A percentile compares a stretch with the other conserved stretches of the same genome.
phyloP scores from a whole-genome alignment of 805 yeast genomes.

The Metschnikowia continentalis region DNA sequence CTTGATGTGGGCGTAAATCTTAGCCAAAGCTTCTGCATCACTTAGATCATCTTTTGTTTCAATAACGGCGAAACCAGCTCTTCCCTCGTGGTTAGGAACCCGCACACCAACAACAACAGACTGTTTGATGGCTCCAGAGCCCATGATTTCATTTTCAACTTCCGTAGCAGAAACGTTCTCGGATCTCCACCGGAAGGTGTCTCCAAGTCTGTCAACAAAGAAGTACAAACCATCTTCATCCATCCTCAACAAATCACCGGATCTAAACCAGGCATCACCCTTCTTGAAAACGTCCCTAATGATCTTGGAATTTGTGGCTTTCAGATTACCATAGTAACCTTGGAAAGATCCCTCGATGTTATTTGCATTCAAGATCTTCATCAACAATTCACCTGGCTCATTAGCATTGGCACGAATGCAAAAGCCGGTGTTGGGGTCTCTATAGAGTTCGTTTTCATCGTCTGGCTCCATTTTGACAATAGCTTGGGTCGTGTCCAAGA shows the following conservation, averaged over 20 bases:
- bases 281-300: constrained; percentile 66
- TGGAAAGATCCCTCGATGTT: constrained; percentile 76
- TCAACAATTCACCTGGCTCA: constrained; percentile 85
- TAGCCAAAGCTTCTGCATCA: constrained; percentile 21
- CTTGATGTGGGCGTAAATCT: constrained; percentile 25
- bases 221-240: constrained; percentile 69
- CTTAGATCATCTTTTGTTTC: constrained; percentile 43
- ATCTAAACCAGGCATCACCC: constrained; percentile 90
- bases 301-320: constrained; percentile 76
- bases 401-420: constrained; percentile 50
- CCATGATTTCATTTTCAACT: constrained; percentile 73
- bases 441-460: constrained; percentile 66
- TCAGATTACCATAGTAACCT: constrained; percentile 79
- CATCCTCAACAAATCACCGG: constrained; percentile 75
- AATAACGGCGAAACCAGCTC: constrained; percentile 87
- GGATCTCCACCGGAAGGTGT: constrained; percentile 94
- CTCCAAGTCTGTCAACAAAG: constrained; percentile 91
- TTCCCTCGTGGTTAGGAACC: constrained; percentile 86
- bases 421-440: constrained; percentile 62
- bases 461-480: constrained; percentile 76
- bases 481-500: constrained; percentile 51
- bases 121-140: constrained; percentile 47
- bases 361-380: constrained; percentile 61
- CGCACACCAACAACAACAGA: constrained; percentile 84
- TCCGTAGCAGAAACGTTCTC: constrained; percentile 93